These are phyloP conservation scores for Fraxinus dipetala DNA, from an alignment of 305 asterid genomes.

Conservation along the genomic window DNA sequence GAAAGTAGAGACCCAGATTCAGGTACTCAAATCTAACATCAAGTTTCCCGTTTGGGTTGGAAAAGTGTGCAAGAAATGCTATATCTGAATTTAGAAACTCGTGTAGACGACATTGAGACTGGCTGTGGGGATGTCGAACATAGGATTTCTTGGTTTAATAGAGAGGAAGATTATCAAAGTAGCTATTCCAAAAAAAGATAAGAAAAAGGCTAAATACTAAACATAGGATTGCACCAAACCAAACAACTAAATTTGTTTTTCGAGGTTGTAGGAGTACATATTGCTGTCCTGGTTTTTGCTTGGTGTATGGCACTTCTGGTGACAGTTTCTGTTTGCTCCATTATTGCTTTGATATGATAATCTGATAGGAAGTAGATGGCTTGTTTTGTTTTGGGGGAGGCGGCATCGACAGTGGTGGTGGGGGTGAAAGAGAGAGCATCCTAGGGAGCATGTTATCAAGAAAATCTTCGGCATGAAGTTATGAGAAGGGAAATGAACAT, in stretches of 20 bases:
- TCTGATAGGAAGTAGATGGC: conserved; percentile 43
- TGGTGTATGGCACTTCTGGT: conserved; percentile 26
- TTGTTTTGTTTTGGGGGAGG: conserved; percentile 28
- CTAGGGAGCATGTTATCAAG: conserved; percentile 14
- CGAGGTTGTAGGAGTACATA: conserved; percentile 43
- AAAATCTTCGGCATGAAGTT: conserved; percentile 17
- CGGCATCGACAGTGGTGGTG: conserved; percentile 30
- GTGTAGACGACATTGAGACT: conserved; percentile 47
- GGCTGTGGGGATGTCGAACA: conserved; percentile 58
- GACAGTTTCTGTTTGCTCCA: conserved; percentile 25
- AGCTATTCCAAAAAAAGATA: conserved; percentile 60
- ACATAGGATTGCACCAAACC: conserved; percentile 67
- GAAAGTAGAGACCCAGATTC: conserved; percentile 52
- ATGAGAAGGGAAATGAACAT: neutral
- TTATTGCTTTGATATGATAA: conserved; percentile 35
- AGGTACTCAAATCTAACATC: conserved; percentile 58
- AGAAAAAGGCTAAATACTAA: conserved; percentile 54
- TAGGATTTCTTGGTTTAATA: conserved; percentile 59
- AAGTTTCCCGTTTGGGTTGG: conserved; percentile 67
- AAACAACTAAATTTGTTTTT: conserved; percentile 53
- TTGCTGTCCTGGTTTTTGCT: conserved; percentile 43
- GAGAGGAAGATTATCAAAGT: conserved; percentile 51
- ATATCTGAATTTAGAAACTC: conserved; percentile 51
- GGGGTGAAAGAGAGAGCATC: conserved; percentile 38
- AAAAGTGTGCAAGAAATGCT: conserved; percentile 61